Evolutionary conservation across 2,329 filamentous ascomycete genomes (phyloP).

Genomic region (Pyrenophora seminiperda): DNA sequence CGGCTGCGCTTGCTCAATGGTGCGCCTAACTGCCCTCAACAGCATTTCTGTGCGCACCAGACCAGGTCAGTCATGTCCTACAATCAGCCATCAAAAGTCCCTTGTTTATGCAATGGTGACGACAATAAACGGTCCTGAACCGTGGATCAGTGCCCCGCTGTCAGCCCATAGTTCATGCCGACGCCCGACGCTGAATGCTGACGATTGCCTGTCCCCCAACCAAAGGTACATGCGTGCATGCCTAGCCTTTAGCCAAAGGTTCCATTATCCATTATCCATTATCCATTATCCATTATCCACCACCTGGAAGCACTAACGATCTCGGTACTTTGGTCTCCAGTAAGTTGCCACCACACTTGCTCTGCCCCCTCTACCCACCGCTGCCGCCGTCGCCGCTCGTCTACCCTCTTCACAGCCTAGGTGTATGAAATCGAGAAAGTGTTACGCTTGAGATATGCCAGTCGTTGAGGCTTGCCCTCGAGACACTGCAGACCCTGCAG

Average conservation of each 20-base stretch:
- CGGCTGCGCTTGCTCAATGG: background rate
- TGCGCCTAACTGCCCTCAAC: background rate
- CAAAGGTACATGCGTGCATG: constrained; percentile 10
- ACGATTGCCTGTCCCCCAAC: constrained; percentile 6
- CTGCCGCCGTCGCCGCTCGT: background rate
- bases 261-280: too few species aligned
- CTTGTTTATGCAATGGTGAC: constrained; percentile 10
- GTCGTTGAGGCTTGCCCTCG: background rate
- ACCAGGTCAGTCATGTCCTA: background rate
- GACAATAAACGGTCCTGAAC: constrained; percentile 13
- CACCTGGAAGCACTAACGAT: too few species aligned
- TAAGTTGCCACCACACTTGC: background rate
- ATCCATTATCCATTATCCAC: too few species aligned
- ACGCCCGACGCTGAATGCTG: background rate
- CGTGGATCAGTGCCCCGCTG: constrained; percentile 13
- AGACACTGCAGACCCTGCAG: constrained; percentile 16
- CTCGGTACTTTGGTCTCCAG: too few species aligned
- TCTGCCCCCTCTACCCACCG: background rate
- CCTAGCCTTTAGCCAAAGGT: background rate
- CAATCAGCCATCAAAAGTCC: background rate
- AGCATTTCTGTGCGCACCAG: background rate
- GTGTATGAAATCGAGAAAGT: background rate
- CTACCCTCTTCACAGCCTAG: constrained; percentile 1
- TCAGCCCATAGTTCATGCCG: constrained; percentile 13
- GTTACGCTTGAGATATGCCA: background rate